These are phyloP conservation scores for Scheffersomyces titani DNA, from an alignment of 1,139 yeast species.

Conservation along the genomic window DNA sequence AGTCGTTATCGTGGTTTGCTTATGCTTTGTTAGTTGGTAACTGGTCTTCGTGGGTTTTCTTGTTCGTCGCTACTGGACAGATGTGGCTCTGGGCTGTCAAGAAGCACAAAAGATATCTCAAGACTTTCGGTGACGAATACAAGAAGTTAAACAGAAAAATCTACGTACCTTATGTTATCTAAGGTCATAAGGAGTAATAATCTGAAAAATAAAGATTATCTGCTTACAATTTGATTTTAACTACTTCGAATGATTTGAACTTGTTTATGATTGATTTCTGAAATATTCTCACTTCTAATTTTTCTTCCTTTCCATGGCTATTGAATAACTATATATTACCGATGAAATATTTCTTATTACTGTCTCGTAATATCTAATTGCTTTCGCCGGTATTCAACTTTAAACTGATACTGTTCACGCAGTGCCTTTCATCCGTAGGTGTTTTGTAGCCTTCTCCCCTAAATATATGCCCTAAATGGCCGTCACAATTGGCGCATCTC, in stretches of 20 bases:
- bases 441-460: slow-evolving; percentile 89
- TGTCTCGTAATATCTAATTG: neutral
- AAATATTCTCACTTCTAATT: neutral
- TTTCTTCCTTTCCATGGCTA: neutral
- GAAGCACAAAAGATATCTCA: slow-evolving; percentile 66
- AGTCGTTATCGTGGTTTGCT: slow-evolving; percentile 70
- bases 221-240: neutral
- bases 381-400: slow-evolving; percentile 44
- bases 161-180: slow-evolving; percentile 54
- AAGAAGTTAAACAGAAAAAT: slow-evolving; percentile 69
- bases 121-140: slow-evolving; percentile 73
- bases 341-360: neutral
- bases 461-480: slow-evolving; percentile 93
- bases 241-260: no score
- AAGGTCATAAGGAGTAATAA: no score
- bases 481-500: slow-evolving; percentile 86
- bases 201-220: neutral
- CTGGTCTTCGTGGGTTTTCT: slow-evolving; percentile 73
- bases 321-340: neutral
- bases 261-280: neutral
- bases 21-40: slow-evolving; percentile 74
- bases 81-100: slow-evolving; percentile 81
- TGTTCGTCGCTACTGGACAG: slow-evolving; percentile 69
- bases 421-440: slow-evolving; percentile 92
- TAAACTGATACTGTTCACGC: slow-evolving; percentile 85